Evolutionary conservation across 768 basidiomycete species (phyloP), one percentile per base, ranked within the genome.

Genomic region (Roridomyces roridus): DNA sequence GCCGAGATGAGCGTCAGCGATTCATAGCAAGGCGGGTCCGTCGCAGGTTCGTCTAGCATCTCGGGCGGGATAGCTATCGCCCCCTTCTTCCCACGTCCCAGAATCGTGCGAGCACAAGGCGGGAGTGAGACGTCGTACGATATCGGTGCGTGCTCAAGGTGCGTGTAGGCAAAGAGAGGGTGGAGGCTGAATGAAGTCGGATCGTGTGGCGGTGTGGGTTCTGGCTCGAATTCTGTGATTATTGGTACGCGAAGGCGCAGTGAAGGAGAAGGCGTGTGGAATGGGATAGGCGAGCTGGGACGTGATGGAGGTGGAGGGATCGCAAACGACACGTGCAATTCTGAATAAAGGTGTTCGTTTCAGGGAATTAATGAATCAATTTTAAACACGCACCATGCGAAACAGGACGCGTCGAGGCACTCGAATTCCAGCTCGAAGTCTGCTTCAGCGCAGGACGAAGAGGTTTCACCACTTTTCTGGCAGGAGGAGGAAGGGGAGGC

Each of bases 1-100:
- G 83, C 78, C 29, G 80, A 81, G 35, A 76, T 78, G 8, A 89
- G 75, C 11, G 84, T 74, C 28, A 88, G 74, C 20, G 74, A 76
- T 2, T 78, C 70, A 44, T 75, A 72, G 1, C 74, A 82, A 2
- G 84, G 80, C 0, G 87, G 87, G 53, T 86, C 83, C 3, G 87
- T 89, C 15, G 87, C 85, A 7, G 87, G 84, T 64, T 87, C 83
- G 2, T 79, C 69, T 40, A 89, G 80, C 0, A 82, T 85, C 57
- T 80, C 80, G 5, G 77, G 65, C 12, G 85, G 83, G 34, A 89
- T 80, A 3, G 87, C n/a, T n/a, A n/a, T n/a, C n/a, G n/a, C 72
- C 3, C 74, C 71, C 57, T 78, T 81, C 4, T 83, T 84, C 11
- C 74, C 77, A 9, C 80, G 79, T 59, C 87, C 85, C 17, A 86